phyloP scores from a whole-genome alignment of 176 grass and related monocot species.

The Guadua angustifolia region DNA sequence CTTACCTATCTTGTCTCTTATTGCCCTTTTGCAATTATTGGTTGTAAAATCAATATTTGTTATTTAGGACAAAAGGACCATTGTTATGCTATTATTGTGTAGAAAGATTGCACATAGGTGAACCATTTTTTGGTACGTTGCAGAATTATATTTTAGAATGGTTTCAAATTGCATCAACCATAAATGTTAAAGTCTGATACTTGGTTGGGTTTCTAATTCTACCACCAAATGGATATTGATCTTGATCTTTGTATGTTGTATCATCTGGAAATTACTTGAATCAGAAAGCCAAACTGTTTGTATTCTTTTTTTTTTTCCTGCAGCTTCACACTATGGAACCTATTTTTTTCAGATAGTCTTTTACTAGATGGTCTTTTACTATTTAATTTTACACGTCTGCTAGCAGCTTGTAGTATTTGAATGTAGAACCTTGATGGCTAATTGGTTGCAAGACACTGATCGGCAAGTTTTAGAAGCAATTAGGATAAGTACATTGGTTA shows the following conservation, averaged over 20 bases:
- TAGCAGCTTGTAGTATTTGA: background rate
- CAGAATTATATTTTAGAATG: background rate
- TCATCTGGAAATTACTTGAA: background rate
- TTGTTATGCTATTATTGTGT: background rate
- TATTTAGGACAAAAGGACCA: background rate
- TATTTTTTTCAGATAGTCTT: background rate
- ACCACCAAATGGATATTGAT: slow-evolving; percentile 12
- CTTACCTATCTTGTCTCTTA: background rate
- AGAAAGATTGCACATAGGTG: background rate
- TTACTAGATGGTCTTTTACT: slow-evolving; percentile 12
- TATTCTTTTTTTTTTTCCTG: background rate
- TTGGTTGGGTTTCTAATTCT: background rate
- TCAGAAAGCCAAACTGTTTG: background rate
- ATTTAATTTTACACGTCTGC: slow-evolving; percentile 21
- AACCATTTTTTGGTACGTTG: background rate
- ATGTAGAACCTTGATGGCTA: background rate
- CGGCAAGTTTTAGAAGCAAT: background rate
- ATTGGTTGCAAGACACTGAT: background rate
- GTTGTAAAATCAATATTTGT: background rate
- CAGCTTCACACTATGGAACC: background rate
- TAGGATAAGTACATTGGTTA: background rate
- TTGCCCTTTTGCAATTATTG: background rate
- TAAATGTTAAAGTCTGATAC: background rate
- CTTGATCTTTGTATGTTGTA: slow-evolving; percentile 5
- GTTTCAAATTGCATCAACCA: background rate